These are phyloP conservation scores for Xylaria sp. DNA, from an alignment of 2,329 filamentous ascomycete genomes.

Conservation along the genomic window DNA sequence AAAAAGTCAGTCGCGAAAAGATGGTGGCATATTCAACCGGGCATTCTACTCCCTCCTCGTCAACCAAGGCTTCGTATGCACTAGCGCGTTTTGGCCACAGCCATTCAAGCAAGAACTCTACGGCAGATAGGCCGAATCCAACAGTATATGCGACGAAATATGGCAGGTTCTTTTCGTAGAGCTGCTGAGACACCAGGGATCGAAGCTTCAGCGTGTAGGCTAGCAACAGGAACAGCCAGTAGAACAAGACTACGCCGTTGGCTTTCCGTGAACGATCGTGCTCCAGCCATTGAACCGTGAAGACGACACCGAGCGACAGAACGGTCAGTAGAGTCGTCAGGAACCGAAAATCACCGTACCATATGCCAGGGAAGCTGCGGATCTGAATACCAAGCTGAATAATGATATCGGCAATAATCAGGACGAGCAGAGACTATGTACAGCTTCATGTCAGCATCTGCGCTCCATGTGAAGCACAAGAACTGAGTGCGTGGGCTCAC, in stretches of 20 bases:
- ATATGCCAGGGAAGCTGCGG: constrained; percentile 60
- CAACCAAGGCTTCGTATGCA: constrained; percentile 51
- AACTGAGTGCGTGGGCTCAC: constrained; percentile 43
- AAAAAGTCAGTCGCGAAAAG: constrained; percentile 89
- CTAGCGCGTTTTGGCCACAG: constrained; percentile 74
- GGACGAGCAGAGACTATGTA: constrained; percentile 30
- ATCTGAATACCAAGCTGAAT: constrained; percentile 75
- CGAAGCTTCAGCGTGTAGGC: constrained; percentile 76
- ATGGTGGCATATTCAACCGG: constrained; percentile 87
- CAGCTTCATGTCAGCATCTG: constrained; percentile 5
- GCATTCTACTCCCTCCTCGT: constrained; percentile 53
- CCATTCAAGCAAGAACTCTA: constrained; percentile 78
- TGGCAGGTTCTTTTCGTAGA: constrained; percentile 58
- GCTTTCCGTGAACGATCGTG: constrained; percentile 77
- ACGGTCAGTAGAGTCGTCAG: constrained; percentile 72
- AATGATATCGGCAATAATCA: constrained; percentile 62
- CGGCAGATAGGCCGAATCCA: constrained; percentile 61
- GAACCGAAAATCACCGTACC: constrained; percentile 78
- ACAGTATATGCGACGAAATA: constrained; percentile 75
- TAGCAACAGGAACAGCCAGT: constrained; percentile 83
- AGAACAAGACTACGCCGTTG: constrained; percentile 84
- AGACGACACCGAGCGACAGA: constrained; percentile 67
- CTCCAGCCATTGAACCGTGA: constrained; percentile 78
- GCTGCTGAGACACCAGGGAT: constrained; percentile 73
- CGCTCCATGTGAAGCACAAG: not conserved